Evolutionary conservation across 1,284 basidiomycete genomes (phyloP).

Genomic region (Fomes fomentarius): DNA sequence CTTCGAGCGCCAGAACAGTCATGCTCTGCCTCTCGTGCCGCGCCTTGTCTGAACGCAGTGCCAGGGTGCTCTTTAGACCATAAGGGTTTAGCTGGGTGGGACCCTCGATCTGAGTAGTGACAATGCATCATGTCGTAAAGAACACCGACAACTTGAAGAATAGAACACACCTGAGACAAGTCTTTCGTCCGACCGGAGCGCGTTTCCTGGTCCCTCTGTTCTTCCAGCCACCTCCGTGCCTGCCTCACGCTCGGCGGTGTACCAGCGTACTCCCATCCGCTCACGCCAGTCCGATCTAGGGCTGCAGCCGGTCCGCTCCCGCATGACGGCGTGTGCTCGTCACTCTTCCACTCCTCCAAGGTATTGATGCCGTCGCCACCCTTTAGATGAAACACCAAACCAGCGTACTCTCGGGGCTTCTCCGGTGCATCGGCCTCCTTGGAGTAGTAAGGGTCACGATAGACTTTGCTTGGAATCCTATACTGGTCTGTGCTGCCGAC

Average conservation of each 20-base stretch:
- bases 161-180: constrained; percentile 54
- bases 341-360: constrained; percentile 55
- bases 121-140: constrained; percentile 11
- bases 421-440: constrained; percentile 73
- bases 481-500: constrained; percentile 52
- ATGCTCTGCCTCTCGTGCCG: constrained; percentile 75
- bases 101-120: constrained; percentile 63
- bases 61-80: constrained; percentile 65
- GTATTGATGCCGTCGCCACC: constrained; percentile 54
- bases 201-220: constrained; percentile 23
- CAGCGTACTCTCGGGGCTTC: constrained; percentile 78
- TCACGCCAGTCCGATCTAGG: constrained; percentile 31
- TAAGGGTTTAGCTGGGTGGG: constrained; percentile 77
- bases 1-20: constrained; percentile 82
- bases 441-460: constrained; percentile 82
- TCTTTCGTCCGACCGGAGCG: constrained; percentile 27
- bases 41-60: constrained; percentile 41
- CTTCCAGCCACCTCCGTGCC: constrained; percentile 54
- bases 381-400: constrained; percentile 74
- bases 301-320: neutral
- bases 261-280: constrained; percentile 81
- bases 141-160: too few relatives aligned
- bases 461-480: constrained; percentile 65
- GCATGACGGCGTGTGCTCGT: neutral
- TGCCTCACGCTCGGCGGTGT: constrained; percentile 62